These are phyloP conservation scores for Rhizopus arrhizus DNA, from an alignment of 371 early-diverging fungal species.

Conservation along the genomic window DNA sequence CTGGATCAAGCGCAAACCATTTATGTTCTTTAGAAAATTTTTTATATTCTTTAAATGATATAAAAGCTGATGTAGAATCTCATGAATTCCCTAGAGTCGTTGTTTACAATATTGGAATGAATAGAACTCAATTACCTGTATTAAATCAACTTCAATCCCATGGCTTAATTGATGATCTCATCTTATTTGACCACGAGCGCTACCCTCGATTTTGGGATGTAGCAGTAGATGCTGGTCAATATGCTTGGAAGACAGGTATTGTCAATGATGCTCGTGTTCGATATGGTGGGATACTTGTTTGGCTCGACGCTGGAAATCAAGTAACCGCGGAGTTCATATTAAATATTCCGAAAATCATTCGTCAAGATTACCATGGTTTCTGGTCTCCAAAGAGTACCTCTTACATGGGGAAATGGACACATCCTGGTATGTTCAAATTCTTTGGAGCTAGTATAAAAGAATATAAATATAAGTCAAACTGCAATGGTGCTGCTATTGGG, in stretches of 20 bases:
- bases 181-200: slow-evolving; percentile 42
- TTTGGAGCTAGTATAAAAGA: slow-evolving; percentile 42
- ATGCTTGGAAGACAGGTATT: slow-evolving; percentile 64
- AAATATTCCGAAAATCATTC: slow-evolving; percentile 39
- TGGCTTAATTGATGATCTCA: slow-evolving; percentile 41
- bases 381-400: slow-evolving; percentile 62
- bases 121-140: slow-evolving; percentile 30
- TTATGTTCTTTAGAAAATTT: slow-evolving; percentile 59
- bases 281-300: slow-evolving; percentile 50
- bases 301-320: slow-evolving; percentile 60
- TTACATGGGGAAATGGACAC: slow-evolving; percentile 58
- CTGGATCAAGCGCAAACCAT: slow-evolving; percentile 60
- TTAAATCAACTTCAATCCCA: slow-evolving; percentile 29
- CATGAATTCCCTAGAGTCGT: slow-evolving; percentile 37
- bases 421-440: slow-evolving; percentile 62
- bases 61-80: slow-evolving; percentile 24
- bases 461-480: slow-evolving; percentile 56
- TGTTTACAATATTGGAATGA: slow-evolving; percentile 43
- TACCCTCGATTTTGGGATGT: slow-evolving; percentile 62
- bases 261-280: slow-evolving; percentile 51
- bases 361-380: slow-evolving; percentile 43
- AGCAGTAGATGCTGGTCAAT: slow-evolving; percentile 50
- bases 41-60: slow-evolving; percentile 47
- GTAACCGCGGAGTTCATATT: slow-evolving; percentile 47
- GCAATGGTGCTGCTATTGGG: slow-evolving; percentile 65